These are phyloP conservation scores for Monosporascus sp. DNA, from an alignment of 2,329 filamentous ascomycete species.

Conservation along the genomic window DNA sequence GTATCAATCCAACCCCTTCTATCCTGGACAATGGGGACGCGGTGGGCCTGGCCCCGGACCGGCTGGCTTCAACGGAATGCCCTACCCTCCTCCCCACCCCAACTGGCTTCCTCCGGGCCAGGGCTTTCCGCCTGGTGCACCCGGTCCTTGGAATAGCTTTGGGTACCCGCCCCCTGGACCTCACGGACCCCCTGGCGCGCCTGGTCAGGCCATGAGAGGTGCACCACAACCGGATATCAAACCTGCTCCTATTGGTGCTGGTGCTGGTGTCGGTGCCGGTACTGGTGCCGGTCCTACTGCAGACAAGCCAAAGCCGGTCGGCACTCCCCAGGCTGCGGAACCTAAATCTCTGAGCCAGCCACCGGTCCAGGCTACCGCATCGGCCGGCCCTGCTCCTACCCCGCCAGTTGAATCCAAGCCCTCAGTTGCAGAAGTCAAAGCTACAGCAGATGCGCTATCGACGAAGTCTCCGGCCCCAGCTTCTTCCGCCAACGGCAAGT, in stretches of 20 bases:
- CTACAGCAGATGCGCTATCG: constrained; percentile 47
- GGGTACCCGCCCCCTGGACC: constrained; percentile 53
- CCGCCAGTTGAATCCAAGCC: constrained; percentile 67
- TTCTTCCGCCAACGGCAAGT: constrained; percentile 27
- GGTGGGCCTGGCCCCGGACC: constrained; percentile 52
- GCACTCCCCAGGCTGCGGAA: constrained; percentile 44
- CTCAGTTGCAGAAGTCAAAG: constrained; percentile 46
- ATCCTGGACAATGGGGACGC: constrained; percentile 50
- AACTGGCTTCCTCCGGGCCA: constrained; percentile 77
- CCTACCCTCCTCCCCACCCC: constrained; percentile 68
- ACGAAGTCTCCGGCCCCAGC: constrained; percentile 29
- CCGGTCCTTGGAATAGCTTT: constrained; percentile 52
- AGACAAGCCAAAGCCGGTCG: constrained; percentile 41
- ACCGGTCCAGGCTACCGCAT: constrained; percentile 36
- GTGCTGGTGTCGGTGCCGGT: constrained; percentile 43
- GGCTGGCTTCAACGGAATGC: constrained; percentile 66
- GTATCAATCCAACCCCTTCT: constrained; percentile 41
- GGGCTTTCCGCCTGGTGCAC: constrained; percentile 63
- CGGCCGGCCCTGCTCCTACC: constrained; percentile 48
- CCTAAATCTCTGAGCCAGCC: constrained; percentile 46
- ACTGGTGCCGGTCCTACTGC: constrained; percentile 40
- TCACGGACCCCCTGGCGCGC: constrained; percentile 38
- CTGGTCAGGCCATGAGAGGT: constrained; percentile 25
- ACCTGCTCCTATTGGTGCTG: constrained; percentile 47
- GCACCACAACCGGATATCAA: constrained; percentile 35